Evolutionary conservation across 2,329 filamentous ascomycete species (phyloP).

Genomic region (Magnaporthales sp.): DNA sequence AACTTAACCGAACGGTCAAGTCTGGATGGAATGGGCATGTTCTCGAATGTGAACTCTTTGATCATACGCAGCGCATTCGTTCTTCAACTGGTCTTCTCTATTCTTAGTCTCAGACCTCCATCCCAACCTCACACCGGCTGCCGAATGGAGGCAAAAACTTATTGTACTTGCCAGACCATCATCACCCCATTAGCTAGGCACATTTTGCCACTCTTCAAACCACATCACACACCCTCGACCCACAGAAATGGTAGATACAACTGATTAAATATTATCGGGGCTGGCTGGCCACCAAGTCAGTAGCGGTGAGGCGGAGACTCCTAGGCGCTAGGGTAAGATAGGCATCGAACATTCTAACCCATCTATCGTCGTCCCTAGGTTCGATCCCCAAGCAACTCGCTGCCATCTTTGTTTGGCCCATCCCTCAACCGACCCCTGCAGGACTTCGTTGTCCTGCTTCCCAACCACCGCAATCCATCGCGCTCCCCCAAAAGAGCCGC

Average conservation of each 20-base stretch:
- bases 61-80: not conserved
- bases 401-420: not conserved
- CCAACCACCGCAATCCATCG: not conserved
- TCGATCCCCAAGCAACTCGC: not conserved
- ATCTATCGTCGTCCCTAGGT: not conserved
- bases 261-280: slow-evolving; percentile 7
- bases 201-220: not conserved
- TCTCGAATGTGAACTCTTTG: not conserved
- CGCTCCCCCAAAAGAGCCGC: not conserved
- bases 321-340: not conserved
- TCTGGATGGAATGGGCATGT: not conserved
- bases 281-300: not conserved
- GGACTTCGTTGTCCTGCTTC: not conserved
- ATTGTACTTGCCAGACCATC: not conserved
- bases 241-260: slow-evolving; percentile 4
- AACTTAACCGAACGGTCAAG: not conserved
- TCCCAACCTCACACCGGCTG: too few species aligned
- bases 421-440: not conserved
- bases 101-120: not conserved
- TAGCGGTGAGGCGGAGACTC: not conserved
- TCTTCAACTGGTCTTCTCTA: not conserved
- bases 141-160: too few species aligned
- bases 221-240: not conserved
- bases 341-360: not conserved
- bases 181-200: not conserved